Base-by-base conservation (phyloP, 192 early-diverging fungal genomes). In the Coemansia sp. region DNA sequence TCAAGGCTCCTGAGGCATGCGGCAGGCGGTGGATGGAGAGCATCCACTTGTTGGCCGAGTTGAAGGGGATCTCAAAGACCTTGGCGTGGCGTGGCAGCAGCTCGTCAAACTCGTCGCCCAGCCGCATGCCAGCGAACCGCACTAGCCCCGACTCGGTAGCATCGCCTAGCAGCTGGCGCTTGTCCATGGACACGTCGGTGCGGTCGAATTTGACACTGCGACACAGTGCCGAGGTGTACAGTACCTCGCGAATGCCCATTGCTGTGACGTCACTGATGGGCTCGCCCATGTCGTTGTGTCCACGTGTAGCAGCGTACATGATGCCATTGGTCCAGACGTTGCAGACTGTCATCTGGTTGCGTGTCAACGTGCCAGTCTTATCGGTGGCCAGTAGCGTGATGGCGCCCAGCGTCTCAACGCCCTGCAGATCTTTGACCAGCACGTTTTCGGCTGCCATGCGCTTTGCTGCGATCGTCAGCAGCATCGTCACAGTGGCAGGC, bases 331-430 rank as follows among this genome's bases (percentile, higher is more conserved):
- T 87, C 97, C 97, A 98, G 22, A 98, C 67, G 84, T 93, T 91
- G 66, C 95, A 93, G 0, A 94, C 93, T 8, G 94, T 96, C 97
- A 98, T 98, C 79, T 97, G 96, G 78, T 97, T 98, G 66, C 93
- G 87, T 38, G 97, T 98, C 67, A 98, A 86, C 55, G 97, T 98
- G 65, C 97, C 97, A 13, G 97, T 97, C 78, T 98, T 98, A 84
- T 98, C 97, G 4, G 96, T 98, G 27, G 97, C 97, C 42, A 98
- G 88, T 22, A 97, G 85, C 38, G 97, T 98, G 67, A 98, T 96
- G 11, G 96, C 97, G 60, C 97, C 97, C 29, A 98, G 88, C 15
- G 97, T 98, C 76, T 98, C 97, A 15, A 98, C 97, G 76, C 94
- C 95, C 71, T 95, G 93, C 44, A 98, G 84, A 74, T 97, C 94